A percentile compares a stretch with the other conserved stretches of the same genome.
Evolutionary conservation across 2,329 filamentous ascomycete species (phyloP).

Genomic region (Tolypocladium amazonense): DNA sequence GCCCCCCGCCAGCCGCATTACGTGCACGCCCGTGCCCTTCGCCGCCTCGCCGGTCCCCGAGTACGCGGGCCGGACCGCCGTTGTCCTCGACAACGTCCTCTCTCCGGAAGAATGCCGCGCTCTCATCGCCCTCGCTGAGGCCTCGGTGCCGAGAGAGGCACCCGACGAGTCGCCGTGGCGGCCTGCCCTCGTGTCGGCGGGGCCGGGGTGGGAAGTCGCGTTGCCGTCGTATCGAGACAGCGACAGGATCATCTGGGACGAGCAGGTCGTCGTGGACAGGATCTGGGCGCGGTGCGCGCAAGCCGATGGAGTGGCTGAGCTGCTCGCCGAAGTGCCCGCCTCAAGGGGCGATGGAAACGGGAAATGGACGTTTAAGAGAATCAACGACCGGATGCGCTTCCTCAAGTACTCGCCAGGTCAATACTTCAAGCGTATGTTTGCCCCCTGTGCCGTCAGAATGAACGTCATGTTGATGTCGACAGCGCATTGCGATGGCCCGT

Average conservation of each 20-base stretch:
- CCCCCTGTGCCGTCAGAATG: background rate
- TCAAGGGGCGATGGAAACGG: conserved; percentile 11
- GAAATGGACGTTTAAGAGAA: conserved; percentile 33
- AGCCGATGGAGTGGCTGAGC: conserved; percentile 28
- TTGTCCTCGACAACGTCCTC: conserved; percentile 51
- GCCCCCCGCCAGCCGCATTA: background rate
- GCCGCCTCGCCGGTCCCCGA: conserved; percentile 33
- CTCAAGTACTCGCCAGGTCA: conserved; percentile 61
- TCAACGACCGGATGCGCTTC: conserved; percentile 69
- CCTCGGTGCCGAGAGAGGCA: conserved; percentile 28
- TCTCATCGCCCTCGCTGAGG: conserved; percentile 40
- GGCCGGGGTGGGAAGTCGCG: conserved; percentile 46
- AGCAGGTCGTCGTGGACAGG: conserved; percentile 46
- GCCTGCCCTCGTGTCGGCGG: conserved; percentile 58
- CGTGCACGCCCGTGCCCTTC: conserved; percentile 41
- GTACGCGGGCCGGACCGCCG: conserved; percentile 42
- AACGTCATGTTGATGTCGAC: conserved; percentile 14
- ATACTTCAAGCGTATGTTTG: conserved; percentile 46
- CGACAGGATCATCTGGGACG: conserved; percentile 70
- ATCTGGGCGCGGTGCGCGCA: conserved; percentile 49
- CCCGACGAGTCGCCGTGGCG: conserved; percentile 38
- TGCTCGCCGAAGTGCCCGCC: conserved; percentile 23
- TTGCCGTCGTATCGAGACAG: conserved; percentile 51
- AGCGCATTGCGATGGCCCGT: conserved; percentile 60
- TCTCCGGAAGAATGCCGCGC: conserved; percentile 44